Evolutionary conservation across 345 rosid genomes (phyloP), one percentile per base, ranked within the genome.

Genomic region (Carallia brachiata): DNA sequence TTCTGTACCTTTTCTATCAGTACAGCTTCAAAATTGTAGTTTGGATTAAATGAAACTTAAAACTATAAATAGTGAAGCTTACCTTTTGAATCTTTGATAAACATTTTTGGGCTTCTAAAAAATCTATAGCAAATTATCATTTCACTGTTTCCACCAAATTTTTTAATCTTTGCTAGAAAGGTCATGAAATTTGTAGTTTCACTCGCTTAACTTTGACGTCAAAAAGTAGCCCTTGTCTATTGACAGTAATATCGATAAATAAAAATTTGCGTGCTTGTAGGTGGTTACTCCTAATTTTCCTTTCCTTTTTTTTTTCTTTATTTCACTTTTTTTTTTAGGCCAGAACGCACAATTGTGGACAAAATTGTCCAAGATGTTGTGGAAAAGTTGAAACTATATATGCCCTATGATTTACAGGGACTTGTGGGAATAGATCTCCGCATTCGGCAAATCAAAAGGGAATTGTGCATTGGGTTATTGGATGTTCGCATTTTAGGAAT

Each of bases 401-500:
- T 17, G 16, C 53, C 17, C 12, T 9, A 17, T 17, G 16, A 2
- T 17, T 5, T 17, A 9, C 0, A 12, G 17, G 17, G 53, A 3
- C 53, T 48, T 6, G 17, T 48, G 8, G 53, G 53, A 48, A 6
- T 48, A 17, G 53, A 48, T 9, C 8, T 17, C 12, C 53, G 53
- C 12, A 3, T 48, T 48, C 12, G 53, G 53, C 6, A 48, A 17
- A 48, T 48, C 17, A 4, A 6, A 48, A 9, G 4, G 12, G 12
- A 9, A 17, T 17, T 48, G 53, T 0, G 53, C 53, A 48, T 48
- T 12, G 53, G 17, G 13, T 12, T 17, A 48, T 48, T 48, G 17
- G 53, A 48, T 48, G 50, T 61, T 17, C 40, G 59, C 7, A 7
- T 52, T 23, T 16, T 70, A 10, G 73, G 67, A 31, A 70, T 70